phyloP scores from a whole-genome alignment of 2,329 filamentous ascomycete genomes.

The Paraphaeosphaeria minitans region DNA sequence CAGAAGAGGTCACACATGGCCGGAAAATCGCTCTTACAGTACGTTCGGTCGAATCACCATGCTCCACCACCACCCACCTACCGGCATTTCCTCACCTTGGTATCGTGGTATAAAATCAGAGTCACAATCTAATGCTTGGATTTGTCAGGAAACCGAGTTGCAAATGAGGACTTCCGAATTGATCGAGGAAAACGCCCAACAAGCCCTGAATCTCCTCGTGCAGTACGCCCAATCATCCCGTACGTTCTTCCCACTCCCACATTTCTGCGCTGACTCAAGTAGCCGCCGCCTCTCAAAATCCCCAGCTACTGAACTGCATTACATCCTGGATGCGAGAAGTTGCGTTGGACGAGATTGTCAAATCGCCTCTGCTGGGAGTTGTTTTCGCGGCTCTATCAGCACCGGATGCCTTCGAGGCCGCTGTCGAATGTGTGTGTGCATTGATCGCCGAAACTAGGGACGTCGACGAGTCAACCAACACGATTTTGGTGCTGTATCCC shows the following conservation, averaged over 20 bases:
- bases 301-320: slow-evolving; percentile 90
- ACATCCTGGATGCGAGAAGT: slow-evolving; percentile 97
- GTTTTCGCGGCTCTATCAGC: slow-evolving; percentile 77
- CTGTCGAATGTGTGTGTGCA: slow-evolving; percentile 89
- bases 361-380: slow-evolving; percentile 81
- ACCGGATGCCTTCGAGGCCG: slow-evolving; percentile 81
- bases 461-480: slow-evolving; percentile 84
- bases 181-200: slow-evolving; percentile 84
- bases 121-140: slow-evolving; percentile 50
- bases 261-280: slow-evolving; percentile 1
- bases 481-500: slow-evolving; percentile 83
- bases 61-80: slow-evolving; percentile 43
- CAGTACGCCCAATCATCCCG: slow-evolving; percentile 92
- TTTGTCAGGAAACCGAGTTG: slow-evolving; percentile 87
- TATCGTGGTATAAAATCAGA: slow-evolving; percentile 43
- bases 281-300: slow-evolving; percentile 79
- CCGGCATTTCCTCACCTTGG: slow-evolving; percentile 45
- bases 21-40: slow-evolving; percentile 99
- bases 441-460: slow-evolving; percentile 92
- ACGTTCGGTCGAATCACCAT: slow-evolving; percentile 68
- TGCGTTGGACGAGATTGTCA: slow-evolving; percentile 79
- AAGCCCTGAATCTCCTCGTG: slow-evolving; percentile 84
- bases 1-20: slow-evolving; percentile 98
- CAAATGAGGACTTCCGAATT: slow-evolving; percentile 83
- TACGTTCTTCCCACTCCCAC: slow-evolving; percentile 53